Percentiles rank a stretch among this genome's conserved stretches.
phyloP scores from a whole-genome alignment of 2,329 filamentous ascomycete species.

The Hymenoscyphus repandus region DNA sequence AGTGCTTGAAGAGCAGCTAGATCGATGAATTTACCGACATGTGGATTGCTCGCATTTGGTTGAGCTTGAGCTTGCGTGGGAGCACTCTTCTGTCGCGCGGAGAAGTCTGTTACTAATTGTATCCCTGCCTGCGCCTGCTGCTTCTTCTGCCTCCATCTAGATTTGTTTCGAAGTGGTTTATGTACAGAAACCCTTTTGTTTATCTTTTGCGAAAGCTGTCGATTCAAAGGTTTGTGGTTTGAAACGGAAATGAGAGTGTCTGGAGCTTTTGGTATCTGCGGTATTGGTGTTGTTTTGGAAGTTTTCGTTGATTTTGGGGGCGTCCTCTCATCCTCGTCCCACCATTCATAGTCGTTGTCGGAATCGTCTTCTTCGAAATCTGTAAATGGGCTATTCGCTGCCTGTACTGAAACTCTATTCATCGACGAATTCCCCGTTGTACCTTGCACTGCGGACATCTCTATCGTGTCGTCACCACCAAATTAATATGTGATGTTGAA shows the following conservation, averaged over 20 bases:
- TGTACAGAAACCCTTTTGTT: conserved; percentile 29
- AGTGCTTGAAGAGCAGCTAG: conserved; percentile 54
- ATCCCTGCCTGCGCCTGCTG: conserved; percentile 60
- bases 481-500: neutral
- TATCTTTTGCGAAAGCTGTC: conserved; percentile 15
- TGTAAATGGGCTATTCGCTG: conserved; percentile 24
- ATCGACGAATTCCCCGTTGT: conserved; percentile 2
- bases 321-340: conserved; percentile 25
- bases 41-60: conserved; percentile 7
- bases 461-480: neutral
- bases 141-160: conserved; percentile 54
- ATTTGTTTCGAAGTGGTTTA: conserved; percentile 42
- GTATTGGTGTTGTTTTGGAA: conserved; percentile 8
- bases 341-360: conserved; percentile 26
- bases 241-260: conserved; percentile 12
- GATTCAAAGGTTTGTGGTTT: conserved; percentile 10
- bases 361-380: conserved; percentile 20
- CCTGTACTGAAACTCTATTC: conserved; percentile 10
- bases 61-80: conserved; percentile 33
- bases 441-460: conserved; percentile 17
- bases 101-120: conserved; percentile 65
- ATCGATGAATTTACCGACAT: conserved; percentile 39
- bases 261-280: conserved; percentile 21
- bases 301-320: conserved; percentile 1
- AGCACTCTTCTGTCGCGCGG: conserved; percentile 42